Percentiles rank a stretch among this genome's conserved stretches.
These are phyloP conservation scores for Colletotrichum camelliae DNA, from an alignment of 2,329 filamentous ascomycete genomes.

Conservation along the genomic window DNA sequence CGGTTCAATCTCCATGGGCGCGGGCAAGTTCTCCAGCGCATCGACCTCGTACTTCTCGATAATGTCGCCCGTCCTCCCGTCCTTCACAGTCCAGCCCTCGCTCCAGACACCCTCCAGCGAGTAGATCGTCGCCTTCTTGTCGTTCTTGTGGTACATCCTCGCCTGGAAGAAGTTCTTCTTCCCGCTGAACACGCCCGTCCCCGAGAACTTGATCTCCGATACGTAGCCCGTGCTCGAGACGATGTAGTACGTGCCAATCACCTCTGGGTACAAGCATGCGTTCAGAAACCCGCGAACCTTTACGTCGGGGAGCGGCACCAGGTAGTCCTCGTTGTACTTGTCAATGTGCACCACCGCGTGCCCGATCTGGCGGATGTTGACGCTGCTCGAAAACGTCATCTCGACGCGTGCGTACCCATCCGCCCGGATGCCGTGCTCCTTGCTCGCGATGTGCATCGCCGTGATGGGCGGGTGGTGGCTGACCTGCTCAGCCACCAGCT, in stretches of 20 bases:
- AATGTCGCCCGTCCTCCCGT: constrained; percentile 35
- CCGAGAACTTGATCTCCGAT: constrained; percentile 52
- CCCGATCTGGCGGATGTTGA: constrained; percentile 56
- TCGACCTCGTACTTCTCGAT: constrained; percentile 43
- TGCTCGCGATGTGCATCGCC: constrained; percentile 53
- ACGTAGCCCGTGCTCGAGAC: constrained; percentile 49
- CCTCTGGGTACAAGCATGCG: constrained; percentile 54
- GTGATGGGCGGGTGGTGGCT: constrained; percentile 60
- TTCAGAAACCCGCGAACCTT: constrained; percentile 53
- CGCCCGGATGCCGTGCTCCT: constrained; percentile 47
- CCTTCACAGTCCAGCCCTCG: constrained; percentile 30
- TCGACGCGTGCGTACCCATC: constrained; percentile 58
- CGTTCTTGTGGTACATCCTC: constrained; percentile 42
- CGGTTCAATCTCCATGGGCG: constrained; percentile 44
- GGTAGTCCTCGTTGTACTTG: constrained; percentile 50
- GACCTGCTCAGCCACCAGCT: constrained; percentile 53
- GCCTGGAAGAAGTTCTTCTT: constrained; percentile 54
- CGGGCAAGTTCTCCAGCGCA: constrained; percentile 34
- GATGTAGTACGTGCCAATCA: constrained; percentile 50
- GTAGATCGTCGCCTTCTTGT: constrained; percentile 35
- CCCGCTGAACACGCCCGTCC: constrained; percentile 48
- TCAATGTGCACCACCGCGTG: constrained; percentile 57
- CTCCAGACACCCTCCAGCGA: constrained; percentile 22
- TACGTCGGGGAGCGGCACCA: constrained; percentile 54
- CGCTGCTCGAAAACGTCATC: constrained; percentile 54